Percentiles rank a stretch among this genome's conserved stretches.
These are phyloP conservation scores for Leptographium lundbergii DNA, from an alignment of 2,329 filamentous ascomycete genomes.

Conservation along the genomic window DNA sequence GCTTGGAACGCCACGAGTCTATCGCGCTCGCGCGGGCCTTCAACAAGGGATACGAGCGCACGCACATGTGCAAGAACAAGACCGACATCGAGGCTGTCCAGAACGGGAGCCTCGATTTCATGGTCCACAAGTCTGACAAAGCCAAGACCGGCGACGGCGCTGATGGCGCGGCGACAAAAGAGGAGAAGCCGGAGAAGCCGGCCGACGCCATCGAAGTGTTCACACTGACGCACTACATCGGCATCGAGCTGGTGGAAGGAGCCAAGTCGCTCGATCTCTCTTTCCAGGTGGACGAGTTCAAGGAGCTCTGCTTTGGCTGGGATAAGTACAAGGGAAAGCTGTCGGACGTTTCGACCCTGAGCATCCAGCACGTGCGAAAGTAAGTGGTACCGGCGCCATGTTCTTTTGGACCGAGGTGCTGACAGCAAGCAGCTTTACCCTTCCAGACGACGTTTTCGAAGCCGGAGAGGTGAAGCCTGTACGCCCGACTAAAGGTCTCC, in stretches of 20 bases:
- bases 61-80: constrained; percentile 50
- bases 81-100: constrained; percentile 42
- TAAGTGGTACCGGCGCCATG: constrained; percentile 34
- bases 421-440: constrained; percentile 50
- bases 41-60: constrained; percentile 81
- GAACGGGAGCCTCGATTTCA: constrained; percentile 36
- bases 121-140: constrained; percentile 34
- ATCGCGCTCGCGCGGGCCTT: constrained; percentile 82
- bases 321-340: constrained; percentile 61
- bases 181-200: neutral
- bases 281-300: constrained; percentile 76
- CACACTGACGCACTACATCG: constrained; percentile 91
- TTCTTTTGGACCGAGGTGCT: neutral
- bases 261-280: constrained; percentile 66
- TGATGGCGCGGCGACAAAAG: constrained; percentile 18
- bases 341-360: constrained; percentile 47
- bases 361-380: constrained; percentile 77
- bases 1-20: constrained; percentile 66
- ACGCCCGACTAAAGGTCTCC: constrained; percentile 36
- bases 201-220: constrained; percentile 44
- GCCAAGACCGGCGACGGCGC: constrained; percentile 28
- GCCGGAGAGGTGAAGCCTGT: constrained; percentile 60
- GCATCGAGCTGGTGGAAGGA: constrained; percentile 62
- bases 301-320: constrained; percentile 65
- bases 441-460: constrained; percentile 83